These are phyloP conservation scores for Candida easanensis DNA, from an alignment of 805 yeast genomes.

Conservation along the genomic window DNA sequence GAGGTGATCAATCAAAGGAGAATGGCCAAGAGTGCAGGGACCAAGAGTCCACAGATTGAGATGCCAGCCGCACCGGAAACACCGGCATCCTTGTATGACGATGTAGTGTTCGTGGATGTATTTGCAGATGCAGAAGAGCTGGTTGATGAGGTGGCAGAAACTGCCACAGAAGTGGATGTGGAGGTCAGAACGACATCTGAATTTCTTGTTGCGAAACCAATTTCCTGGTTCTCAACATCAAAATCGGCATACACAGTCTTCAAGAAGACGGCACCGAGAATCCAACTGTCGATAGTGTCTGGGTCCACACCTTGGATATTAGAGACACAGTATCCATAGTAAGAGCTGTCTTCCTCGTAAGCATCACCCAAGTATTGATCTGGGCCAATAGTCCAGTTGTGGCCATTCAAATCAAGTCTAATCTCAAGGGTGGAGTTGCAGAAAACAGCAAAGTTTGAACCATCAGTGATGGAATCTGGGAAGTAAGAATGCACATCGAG, in stretches of 20 bases:
- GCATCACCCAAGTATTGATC: conserved; percentile 46
- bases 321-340: conserved; percentile 56
- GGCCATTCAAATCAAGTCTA: conserved; percentile 40
- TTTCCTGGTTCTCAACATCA: conserved; percentile 44
- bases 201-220: conserved; percentile 54
- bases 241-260: conserved; percentile 55
- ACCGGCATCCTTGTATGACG: conserved; percentile 10
- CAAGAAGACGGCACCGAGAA: conserved; percentile 62
- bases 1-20: too few species aligned
- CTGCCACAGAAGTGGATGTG: conserved; percentile 18
- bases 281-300: conserved; percentile 45
- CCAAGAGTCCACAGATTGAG: conserved; percentile 6
- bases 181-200: conserved; percentile 27
- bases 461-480: conserved; percentile 48
- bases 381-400: conserved; percentile 44
- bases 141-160: conserved; percentile 3
- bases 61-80: conserved; percentile 3
- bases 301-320: conserved; percentile 57
- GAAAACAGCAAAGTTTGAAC: conserved; percentile 58
- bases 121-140: not conserved
- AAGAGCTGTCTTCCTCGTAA: conserved; percentile 34
- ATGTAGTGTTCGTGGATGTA: conserved; percentile 5
- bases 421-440: conserved; percentile 48
- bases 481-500: conserved; percentile 51
- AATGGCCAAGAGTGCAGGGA: conserved; percentile 9